A percentile compares a stretch with the other conserved stretches of the same genome.
phyloP scores from a whole-genome alignment of 2,329 filamentous ascomycete species.

The Capronia epimyces region DNA sequence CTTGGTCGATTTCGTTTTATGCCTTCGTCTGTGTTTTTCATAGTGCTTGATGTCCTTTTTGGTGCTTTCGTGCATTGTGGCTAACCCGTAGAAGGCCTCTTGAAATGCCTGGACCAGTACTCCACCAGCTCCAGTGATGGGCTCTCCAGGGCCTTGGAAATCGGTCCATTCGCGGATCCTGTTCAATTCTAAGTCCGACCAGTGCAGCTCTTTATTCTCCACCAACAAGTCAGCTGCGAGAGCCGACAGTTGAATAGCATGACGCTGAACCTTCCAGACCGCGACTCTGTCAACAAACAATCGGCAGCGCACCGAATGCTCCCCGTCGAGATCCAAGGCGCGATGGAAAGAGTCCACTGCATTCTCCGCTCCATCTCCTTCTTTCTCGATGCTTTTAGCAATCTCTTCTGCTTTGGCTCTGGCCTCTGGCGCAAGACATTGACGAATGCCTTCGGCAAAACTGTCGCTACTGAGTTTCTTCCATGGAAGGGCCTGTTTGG shows the following conservation, averaged over 20 bases:
- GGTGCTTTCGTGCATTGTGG: constrained; percentile 45
- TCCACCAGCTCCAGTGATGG: constrained; percentile 46
- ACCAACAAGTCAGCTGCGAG: constrained; percentile 51
- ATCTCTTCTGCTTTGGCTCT: constrained; percentile 34
- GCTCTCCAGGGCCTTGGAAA: constrained; percentile 52
- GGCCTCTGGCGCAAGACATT: constrained; percentile 35
- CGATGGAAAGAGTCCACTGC: constrained; percentile 42
- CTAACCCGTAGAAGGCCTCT: constrained; percentile 46
- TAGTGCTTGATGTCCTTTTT: constrained; percentile 45
- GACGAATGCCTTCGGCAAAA: constrained; percentile 36
- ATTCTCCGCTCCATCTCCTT: constrained; percentile 37
- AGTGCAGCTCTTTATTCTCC: constrained; percentile 49
- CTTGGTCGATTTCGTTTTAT: constrained; percentile 15
- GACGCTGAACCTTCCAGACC: constrained; percentile 48
- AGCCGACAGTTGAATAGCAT: constrained; percentile 45
- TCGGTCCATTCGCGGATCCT: constrained; percentile 50
- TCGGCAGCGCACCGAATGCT: constrained; percentile 37
- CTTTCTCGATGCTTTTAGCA: constrained; percentile 34
- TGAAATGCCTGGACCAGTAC: constrained; percentile 43
- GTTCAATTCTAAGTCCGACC: constrained; percentile 45
- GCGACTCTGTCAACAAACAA: constrained; percentile 45
- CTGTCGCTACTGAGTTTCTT: constrained; percentile 35
- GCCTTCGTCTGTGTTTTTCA: constrained; percentile 41
- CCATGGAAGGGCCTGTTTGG: constrained; percentile 36
- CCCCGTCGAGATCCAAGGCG: constrained; percentile 32